Evolutionary conservation across 495 filamentous ascomycete genomes (phyloP), one percentile per base, ranked within the genome.

Genomic region (Delitschia confertaspora): DNA sequence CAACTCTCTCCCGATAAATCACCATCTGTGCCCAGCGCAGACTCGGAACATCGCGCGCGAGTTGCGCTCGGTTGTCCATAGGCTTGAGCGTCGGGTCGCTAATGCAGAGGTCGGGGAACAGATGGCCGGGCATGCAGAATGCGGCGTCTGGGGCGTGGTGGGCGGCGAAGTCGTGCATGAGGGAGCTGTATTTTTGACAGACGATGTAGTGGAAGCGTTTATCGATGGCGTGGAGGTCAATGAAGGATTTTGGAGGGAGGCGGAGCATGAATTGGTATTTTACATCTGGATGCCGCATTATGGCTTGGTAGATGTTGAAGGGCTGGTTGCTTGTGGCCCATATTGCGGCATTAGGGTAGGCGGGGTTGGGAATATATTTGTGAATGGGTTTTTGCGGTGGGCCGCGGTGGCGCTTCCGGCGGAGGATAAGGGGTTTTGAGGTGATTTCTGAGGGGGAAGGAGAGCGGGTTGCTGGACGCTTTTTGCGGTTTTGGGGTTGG

Each of bases 211-310:
- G 70, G 59, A 81, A 81, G 27, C 62, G 53, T 38, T 67, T 72
- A 47, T 69, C 73, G 39, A 76, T 70, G 49, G 71, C 58, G 60
- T 78, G 79, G 13, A 84, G 66, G 13, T 60, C 62, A 38, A 80
- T 32, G 10, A 83, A 58, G 30, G 74, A 68, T 3, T 60, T 42
- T 3, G 73, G 52, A 7, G 55, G 43, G 34, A 83, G 69, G 27
- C 69, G 60, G 34, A 65, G 66, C 42, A 68, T 64, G 17, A 82
- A 45, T 41, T 67, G 62, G 19, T 74, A 53, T 34, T 67, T 45
- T 3, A 83, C 55, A 20, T 78, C 73, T 9, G 65, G 57, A 41
- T 67, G 58, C 5, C 58, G 51, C 23, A 69, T 45, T 16, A 85
- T 47, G 2, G 64, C 65, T 22, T 55, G 47, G 55, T 80, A 66